These are phyloP conservation scores for Puccinellia tenuiflora DNA, from an alignment of 176 grass and related monocot species.

Conservation along the genomic window DNA sequence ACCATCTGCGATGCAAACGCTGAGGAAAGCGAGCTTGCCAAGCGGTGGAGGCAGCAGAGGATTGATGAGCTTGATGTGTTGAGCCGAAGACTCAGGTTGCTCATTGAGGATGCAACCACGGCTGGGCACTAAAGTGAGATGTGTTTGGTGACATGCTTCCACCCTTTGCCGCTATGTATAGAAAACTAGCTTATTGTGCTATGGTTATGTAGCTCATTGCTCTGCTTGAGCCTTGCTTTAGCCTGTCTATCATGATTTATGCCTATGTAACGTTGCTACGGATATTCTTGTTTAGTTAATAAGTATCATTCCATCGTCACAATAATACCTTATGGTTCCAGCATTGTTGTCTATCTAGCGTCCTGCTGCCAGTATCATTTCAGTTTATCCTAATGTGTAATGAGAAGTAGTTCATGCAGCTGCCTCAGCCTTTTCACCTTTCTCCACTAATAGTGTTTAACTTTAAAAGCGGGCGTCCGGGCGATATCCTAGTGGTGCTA, in stretches of 20 bases:
- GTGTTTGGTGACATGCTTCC: slow-evolving; percentile 17
- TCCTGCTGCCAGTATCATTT: not conserved
- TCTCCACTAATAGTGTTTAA: not conserved
- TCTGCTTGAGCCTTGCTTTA: slow-evolving; percentile 24
- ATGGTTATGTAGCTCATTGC: slow-evolving; percentile 32
- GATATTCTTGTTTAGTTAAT: slow-evolving; percentile 32
- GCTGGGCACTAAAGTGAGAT: slow-evolving; percentile 30
- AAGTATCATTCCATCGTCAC: slow-evolving; percentile 27
- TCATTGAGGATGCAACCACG: slow-evolving; percentile 40
- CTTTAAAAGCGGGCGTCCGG: not conserved
- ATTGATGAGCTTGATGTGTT: slow-evolving; percentile 65
- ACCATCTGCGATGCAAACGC: not conserved
- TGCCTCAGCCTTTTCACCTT: not conserved
- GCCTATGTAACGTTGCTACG: slow-evolving; percentile 28
- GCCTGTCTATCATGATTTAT: slow-evolving; percentile 21
- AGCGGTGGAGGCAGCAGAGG: slow-evolving; percentile 63
- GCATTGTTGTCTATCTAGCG: not conserved
- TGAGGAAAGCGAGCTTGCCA: slow-evolving; percentile 36
- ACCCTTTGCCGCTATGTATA: slow-evolving; percentile 28
- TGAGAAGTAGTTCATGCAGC: not conserved
- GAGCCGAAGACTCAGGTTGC: slow-evolving; percentile 56
- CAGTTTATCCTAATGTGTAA: not conserved
- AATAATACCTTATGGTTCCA: slow-evolving; percentile 33
- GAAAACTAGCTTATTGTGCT: slow-evolving; percentile 36
- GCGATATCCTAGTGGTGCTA: not conserved